Evolutionary conservation across 2,329 filamentous ascomycete genomes (phyloP).

Genomic region (Acrocalymma vagum): DNA sequence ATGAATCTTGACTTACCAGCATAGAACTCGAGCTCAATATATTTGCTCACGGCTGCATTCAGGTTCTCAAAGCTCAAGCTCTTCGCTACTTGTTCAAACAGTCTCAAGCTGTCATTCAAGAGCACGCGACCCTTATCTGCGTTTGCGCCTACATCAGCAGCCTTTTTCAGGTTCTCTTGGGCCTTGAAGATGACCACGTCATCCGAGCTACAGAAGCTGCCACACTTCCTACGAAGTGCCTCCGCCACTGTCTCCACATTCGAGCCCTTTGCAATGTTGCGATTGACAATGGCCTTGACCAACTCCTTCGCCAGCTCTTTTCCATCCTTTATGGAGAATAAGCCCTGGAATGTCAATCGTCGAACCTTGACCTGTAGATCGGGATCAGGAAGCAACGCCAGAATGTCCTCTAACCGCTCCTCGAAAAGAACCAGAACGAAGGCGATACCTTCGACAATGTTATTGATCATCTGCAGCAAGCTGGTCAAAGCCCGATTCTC

Average conservation of each 20-base stretch:
- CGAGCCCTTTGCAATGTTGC: slow-evolving; percentile 94
- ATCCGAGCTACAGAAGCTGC: slow-evolving; percentile 96
- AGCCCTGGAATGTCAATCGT: slow-evolving; percentile 83
- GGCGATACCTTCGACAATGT: slow-evolving; percentile 94
- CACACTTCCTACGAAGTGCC: slow-evolving; percentile 88
- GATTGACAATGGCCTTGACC: slow-evolving; percentile 97
- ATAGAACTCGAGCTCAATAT: slow-evolving; percentile 84
- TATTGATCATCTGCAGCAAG: slow-evolving; percentile 82
- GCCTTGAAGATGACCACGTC: slow-evolving; percentile 99
- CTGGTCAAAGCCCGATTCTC: slow-evolving; percentile 93
- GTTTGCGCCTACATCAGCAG: slow-evolving; percentile 78
- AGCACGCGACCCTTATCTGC: slow-evolving; percentile 79
- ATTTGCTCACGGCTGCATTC: slow-evolving; percentile 78
- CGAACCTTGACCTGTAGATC: slow-evolving; percentile 73
- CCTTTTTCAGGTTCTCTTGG: slow-evolving; percentile 91
- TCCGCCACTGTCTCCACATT: slow-evolving; percentile 98
- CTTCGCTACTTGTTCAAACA: slow-evolving; percentile 89
- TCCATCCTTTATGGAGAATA: slow-evolving; percentile 82
- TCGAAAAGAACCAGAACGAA: slow-evolving; percentile 96
- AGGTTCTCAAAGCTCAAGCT: slow-evolving; percentile 84
- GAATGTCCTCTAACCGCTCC: slow-evolving; percentile 89
- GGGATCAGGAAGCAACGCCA: slow-evolving; percentile 74
- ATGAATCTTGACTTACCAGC: slow-evolving; percentile 61
- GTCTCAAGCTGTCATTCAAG: slow-evolving; percentile 84
- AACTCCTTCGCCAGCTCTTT: slow-evolving; percentile 92